phyloP scores from a whole-genome alignment of 2,329 filamentous ascomycete genomes.

The Atkinsonella texensis region DNA sequence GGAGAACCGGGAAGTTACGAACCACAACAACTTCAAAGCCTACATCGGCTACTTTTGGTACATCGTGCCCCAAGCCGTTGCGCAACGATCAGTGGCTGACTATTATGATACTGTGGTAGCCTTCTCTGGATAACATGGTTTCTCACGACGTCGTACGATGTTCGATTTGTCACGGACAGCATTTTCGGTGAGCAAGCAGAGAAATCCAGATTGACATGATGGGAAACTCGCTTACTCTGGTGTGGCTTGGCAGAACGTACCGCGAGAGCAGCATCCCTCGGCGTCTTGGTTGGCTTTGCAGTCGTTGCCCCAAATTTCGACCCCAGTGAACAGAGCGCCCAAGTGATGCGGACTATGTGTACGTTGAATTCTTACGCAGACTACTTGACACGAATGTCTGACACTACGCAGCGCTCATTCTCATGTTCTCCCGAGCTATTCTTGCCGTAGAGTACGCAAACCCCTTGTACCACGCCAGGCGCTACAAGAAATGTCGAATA shows the following conservation, averaged over 20 bases:
- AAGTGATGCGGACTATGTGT: conserved; percentile 30
- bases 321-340: conserved; percentile 23
- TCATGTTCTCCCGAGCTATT: conserved; percentile 40
- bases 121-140: conserved; percentile 61
- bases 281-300: conserved; percentile 53
- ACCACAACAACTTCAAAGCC: conserved; percentile 18
- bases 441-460: conserved; percentile 42
- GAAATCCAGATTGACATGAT: not conserved
- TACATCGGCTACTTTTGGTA: conserved; percentile 26
- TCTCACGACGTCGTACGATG: conserved; percentile 50
- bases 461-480: conserved; percentile 30
- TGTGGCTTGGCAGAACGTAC: conserved; percentile 30
- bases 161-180: conserved; percentile 52
- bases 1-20: conserved; percentile 20
- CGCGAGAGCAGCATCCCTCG: conserved; percentile 47
- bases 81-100: not conserved
- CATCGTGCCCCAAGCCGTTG: not conserved
- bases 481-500: conserved; percentile 23
- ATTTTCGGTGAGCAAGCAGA: conserved; percentile 34
- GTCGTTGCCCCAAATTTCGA: conserved; percentile 41
- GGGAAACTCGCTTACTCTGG: not conserved
- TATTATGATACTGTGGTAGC: conserved; percentile 13
- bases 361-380: conserved; percentile 6
- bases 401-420: conserved; percentile 25
- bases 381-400: not conserved